Conservation (phyloP, 1,284 basidiomycete species). For the Cronartium quercuum region DNA sequence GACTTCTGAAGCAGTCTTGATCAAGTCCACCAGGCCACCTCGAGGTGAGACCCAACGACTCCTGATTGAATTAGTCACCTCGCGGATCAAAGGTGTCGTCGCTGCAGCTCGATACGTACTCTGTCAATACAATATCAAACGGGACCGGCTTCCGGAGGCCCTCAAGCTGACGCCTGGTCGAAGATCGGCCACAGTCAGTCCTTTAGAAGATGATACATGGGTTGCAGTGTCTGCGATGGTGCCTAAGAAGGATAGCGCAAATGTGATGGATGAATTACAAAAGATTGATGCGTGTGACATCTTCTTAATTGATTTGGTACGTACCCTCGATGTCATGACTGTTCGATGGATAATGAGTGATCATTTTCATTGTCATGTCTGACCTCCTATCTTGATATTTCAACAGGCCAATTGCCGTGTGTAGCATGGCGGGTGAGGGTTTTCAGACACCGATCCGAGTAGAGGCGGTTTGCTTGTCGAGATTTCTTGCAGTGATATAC, state of each 20-base stretch:
- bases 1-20: conserved; percentile 84
- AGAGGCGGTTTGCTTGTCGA: too few species aligned
- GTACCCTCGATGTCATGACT: background rate
- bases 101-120: conserved; percentile 82
- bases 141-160: conserved; percentile 61
- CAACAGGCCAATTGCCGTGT: conserved; percentile 4
- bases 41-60: conserved; percentile 52
- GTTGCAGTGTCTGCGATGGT: conserved; percentile 91
- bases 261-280: conserved; percentile 83
- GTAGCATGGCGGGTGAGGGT: background rate
- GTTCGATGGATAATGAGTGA: background rate
- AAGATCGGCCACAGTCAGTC: conserved; percentile 80
- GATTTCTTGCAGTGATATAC: too few species aligned
- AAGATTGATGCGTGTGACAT: conserved; percentile 81
- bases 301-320: conserved; percentile 70
- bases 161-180: conserved; percentile 77
- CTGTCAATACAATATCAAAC: conserved; percentile 82
- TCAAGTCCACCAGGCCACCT: conserved; percentile 64
- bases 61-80: conserved; percentile 73
- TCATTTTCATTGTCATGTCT: background rate
- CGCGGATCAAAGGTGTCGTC: conserved; percentile 84
- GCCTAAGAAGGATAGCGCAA: conserved; percentile 71
- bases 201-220: conserved; percentile 74
- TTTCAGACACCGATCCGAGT: background rate
- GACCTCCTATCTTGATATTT: background rate